phyloP scores from a whole-genome alignment of 108 stramenopile genomes.

The Stephanodiscus minutulus region DNA sequence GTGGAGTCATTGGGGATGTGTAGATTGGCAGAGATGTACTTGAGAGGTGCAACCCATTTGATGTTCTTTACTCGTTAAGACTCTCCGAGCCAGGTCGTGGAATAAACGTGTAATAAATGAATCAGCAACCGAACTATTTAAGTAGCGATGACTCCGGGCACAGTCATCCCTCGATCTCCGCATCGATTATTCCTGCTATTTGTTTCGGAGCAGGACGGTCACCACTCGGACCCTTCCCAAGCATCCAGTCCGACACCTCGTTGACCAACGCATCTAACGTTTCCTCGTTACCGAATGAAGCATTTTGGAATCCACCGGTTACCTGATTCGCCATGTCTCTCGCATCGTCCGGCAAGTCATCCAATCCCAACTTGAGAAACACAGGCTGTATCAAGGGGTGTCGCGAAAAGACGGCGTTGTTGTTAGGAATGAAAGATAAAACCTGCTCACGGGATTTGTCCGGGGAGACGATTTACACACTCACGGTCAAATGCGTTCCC shows the following conservation, averaged over 20 bases:
- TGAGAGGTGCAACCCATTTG: too few relatives aligned
- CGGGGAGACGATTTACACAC: too few relatives aligned
- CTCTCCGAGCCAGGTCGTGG: too few relatives aligned
- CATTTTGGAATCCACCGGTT: slow-evolving; percentile 73
- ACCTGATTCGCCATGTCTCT: slow-evolving; percentile 70
- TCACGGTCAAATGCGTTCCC: slow-evolving; percentile 70
- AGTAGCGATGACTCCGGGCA: neutral
- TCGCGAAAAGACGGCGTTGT: neutral
- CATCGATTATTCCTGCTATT: slow-evolving; percentile 35
- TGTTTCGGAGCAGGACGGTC: slow-evolving; percentile 11
- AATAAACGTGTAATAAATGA: too few relatives aligned
- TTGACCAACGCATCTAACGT: slow-evolving; percentile 57
- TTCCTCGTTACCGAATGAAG: slow-evolving; percentile 75
- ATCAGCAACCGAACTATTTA: too few relatives aligned
- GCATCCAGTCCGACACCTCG: slow-evolving; percentile 72
- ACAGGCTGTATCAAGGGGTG: slow-evolving; percentile 57
- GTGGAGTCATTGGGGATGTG: too few relatives aligned
- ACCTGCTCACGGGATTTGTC: too few relatives aligned
- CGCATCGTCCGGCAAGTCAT: slow-evolving; percentile 65
- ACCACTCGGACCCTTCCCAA: slow-evolving; percentile 52
- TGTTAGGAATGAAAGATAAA: too few relatives aligned
- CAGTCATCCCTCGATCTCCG: slow-evolving; percentile 30
- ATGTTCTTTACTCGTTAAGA: too few relatives aligned
- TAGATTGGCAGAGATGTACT: too few relatives aligned
- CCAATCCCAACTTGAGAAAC: slow-evolving; percentile 63